These are phyloP conservation scores for Xanthoparmelia taractica DNA, from an alignment of 495 filamentous ascomycete genomes.

Conservation along the genomic window DNA sequence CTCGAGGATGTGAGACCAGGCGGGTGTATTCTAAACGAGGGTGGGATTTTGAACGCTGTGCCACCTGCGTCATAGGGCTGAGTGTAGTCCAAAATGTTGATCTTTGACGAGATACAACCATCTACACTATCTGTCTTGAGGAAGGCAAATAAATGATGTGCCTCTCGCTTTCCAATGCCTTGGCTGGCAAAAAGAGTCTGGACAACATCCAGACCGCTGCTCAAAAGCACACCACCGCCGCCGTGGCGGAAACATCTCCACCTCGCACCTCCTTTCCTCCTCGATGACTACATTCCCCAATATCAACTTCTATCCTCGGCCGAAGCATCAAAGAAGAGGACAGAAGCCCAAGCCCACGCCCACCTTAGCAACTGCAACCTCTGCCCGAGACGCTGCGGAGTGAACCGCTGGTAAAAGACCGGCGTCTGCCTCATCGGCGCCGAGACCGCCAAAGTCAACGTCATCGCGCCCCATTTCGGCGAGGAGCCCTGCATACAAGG, in stretches of 20 bases:
- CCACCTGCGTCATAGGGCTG: constrained; percentile 17
- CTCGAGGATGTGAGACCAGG: no score
- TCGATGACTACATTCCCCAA: constrained; percentile 64
- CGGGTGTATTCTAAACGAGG: neutral
- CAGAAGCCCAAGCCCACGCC: constrained; percentile 54
- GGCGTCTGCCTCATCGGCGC: constrained; percentile 68
- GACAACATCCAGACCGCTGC: constrained; percentile 22
- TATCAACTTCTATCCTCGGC: constrained; percentile 53
- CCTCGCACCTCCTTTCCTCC: constrained; percentile 67
- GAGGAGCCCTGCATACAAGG: constrained; percentile 71
- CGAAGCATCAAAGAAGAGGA: constrained; percentile 58
- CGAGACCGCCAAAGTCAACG: constrained; percentile 62
- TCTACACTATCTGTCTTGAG: no score
- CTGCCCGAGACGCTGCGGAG: constrained; percentile 63
- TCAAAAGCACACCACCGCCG: neutral
- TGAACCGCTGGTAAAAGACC: constrained; percentile 64
- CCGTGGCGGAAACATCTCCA: constrained; percentile 37
- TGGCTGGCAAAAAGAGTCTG: neutral
- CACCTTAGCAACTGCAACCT: constrained; percentile 69
- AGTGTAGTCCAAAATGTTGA: neutral
- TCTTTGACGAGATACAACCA: no score
- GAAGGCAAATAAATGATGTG: neutral
- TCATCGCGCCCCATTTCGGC: constrained; percentile 60
- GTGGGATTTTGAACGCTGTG: no score
- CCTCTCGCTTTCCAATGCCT: neutral